phyloP scores from a whole-genome alignment of 2,329 filamentous ascomycete species.

The Claviceps sorghi region DNA sequence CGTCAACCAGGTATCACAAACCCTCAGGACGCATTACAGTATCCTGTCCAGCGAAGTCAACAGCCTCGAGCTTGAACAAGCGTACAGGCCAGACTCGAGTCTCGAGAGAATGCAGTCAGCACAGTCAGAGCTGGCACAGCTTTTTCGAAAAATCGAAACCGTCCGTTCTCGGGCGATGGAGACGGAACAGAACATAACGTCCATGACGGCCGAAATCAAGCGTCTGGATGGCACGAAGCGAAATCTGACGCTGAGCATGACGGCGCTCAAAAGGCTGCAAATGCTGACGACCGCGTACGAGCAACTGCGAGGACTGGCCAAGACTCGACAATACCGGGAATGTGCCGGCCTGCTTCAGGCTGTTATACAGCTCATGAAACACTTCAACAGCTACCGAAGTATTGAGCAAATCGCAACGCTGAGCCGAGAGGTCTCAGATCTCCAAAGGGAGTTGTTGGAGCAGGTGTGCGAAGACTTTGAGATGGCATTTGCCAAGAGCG shows the following conservation, averaged over 20 bases:
- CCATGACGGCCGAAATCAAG: slow-evolving; percentile 99
- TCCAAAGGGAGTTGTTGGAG: slow-evolving; percentile 84
- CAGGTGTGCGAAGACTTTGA: slow-evolving; percentile 99
- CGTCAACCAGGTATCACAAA: slow-evolving; percentile 57
- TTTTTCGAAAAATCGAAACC: slow-evolving; percentile 90
- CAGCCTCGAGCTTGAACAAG: slow-evolving; percentile 59
- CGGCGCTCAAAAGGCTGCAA: slow-evolving; percentile 86
- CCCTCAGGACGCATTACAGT: slow-evolving; percentile 63
- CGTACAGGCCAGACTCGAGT: slow-evolving; percentile 72
- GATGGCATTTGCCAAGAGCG: slow-evolving; percentile 78
- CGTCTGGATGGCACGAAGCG: slow-evolving; percentile 90
- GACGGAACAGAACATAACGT: slow-evolving; percentile 90
- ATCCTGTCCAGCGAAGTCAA: slow-evolving; percentile 68
- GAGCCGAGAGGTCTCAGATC: slow-evolving; percentile 80
- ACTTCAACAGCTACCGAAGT: slow-evolving; percentile 95
- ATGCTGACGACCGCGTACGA: slow-evolving; percentile 99
- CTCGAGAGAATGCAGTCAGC: slow-evolving; percentile 84
- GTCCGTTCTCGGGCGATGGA: slow-evolving; percentile 78
- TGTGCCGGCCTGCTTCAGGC: slow-evolving; percentile 88
- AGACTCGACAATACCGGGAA: slow-evolving; percentile 81
- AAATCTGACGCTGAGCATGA: slow-evolving; percentile 95
- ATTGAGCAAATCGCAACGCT: slow-evolving; percentile 95
- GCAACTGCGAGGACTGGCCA: slow-evolving; percentile 70
- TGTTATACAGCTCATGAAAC: slow-evolving; percentile 91
- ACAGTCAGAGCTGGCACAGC: slow-evolving; percentile 72